Conservation (phyloP, 2,329 filamentous ascomycete species). For the Trichoderma sp. region DNA sequence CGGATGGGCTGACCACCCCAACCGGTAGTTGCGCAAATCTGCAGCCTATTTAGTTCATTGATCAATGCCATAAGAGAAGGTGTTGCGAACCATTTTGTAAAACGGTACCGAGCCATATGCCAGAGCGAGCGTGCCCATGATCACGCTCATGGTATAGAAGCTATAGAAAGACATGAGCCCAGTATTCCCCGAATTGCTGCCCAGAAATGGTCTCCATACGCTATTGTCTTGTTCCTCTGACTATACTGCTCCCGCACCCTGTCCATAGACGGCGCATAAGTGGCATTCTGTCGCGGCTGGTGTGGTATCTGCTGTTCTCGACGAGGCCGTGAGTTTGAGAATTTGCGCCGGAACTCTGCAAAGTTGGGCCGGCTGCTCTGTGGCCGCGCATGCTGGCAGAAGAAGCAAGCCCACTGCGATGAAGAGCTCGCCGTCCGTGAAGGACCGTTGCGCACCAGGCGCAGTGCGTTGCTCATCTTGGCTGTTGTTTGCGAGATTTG, state of each 20-base stretch:
- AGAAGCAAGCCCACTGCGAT: constrained; percentile 37
- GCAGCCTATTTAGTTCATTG: background rate
- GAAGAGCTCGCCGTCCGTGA: constrained; percentile 23
- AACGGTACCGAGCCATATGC: constrained; percentile 81
- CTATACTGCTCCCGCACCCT: constrained; percentile 62
- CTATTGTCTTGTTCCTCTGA: constrained; percentile 63
- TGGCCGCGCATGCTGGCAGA: constrained; percentile 36
- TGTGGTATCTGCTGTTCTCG: constrained; percentile 24
- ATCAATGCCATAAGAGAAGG: background rate
- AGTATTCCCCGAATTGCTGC: background rate
- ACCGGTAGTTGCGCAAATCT: constrained; percentile 79
- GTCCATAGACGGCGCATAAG: constrained; percentile 51
- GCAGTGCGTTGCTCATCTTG: constrained; percentile 41
- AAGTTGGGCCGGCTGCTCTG: constrained; percentile 25
- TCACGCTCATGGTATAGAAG: constrained; percentile 73
- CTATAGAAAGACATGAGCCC: constrained; percentile 38
- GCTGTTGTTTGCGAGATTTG: background rate
- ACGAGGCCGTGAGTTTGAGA: constrained; percentile 31
- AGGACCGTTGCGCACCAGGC: constrained; percentile 35
- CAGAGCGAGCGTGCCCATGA: constrained; percentile 74
- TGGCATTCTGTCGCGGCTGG: constrained; percentile 28
- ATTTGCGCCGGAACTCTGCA: constrained; percentile 31
- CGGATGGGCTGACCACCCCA: constrained; percentile 93
- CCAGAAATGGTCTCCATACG: constrained; percentile 29
- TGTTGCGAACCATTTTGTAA: constrained; percentile 70